Evolutionary conservation across 768 basidiomycete genomes (phyloP).

Genomic region (Nevesoporus exiguus): DNA sequence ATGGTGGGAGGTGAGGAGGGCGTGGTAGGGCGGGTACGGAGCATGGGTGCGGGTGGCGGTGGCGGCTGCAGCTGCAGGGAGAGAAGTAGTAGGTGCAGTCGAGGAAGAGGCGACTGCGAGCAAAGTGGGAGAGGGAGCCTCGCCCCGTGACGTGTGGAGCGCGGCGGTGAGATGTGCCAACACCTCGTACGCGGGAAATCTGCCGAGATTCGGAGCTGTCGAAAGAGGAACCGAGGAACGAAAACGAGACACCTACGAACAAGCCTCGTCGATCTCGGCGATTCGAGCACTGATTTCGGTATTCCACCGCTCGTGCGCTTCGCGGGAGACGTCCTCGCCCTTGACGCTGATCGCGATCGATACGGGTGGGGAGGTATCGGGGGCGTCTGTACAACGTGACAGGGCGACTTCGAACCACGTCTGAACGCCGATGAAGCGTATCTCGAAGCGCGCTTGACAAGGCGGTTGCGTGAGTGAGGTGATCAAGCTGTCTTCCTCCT

Average conservation of each 20-base stretch:
- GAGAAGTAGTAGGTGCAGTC: neutral
- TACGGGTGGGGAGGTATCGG: neutral
- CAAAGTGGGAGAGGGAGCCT: no score
- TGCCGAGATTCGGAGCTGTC: constrained; percentile 27
- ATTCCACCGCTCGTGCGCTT: constrained; percentile 51
- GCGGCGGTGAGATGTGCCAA: constrained; percentile 57
- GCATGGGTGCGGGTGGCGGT: neutral
- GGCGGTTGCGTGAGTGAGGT: constrained; percentile 4
- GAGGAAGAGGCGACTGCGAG: no score
- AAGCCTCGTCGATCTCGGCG: constrained; percentile 32
- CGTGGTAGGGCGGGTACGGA: constrained; percentile 42
- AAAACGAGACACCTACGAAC: constrained; percentile 18
- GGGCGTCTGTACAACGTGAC: constrained; percentile 12
- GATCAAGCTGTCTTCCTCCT: neutral
- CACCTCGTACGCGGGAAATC: constrained; percentile 61
- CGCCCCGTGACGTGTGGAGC: constrained; percentile 46
- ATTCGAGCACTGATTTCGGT: constrained; percentile 36
- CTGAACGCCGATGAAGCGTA: constrained; percentile 29
- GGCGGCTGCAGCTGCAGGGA: neutral
- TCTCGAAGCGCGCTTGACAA: constrained; percentile 34
- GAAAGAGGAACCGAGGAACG: neutral
- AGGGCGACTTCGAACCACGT: constrained; percentile 39
- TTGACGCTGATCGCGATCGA: constrained; percentile 37
- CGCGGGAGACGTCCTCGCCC: constrained; percentile 44
- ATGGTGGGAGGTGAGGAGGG: constrained; percentile 71